Base-by-base conservation (phyloP, 78 protist genomes). In the Neovahlkampfia damariscottae region DNA sequence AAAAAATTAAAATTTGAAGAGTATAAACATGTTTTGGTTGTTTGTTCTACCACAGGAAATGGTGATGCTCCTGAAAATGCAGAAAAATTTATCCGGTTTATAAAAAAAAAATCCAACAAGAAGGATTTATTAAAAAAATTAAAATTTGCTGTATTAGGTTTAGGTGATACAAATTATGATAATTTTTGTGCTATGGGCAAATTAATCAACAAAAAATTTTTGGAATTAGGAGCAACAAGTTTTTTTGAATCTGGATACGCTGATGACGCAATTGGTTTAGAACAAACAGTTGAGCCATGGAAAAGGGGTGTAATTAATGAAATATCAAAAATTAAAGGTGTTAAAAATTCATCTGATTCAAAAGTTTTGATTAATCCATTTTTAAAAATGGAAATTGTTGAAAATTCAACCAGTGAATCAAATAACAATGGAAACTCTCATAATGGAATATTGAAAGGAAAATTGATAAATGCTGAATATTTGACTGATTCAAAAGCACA, bases 1-100 rank as follows among this genome's bases (percentile, higher is more conserved):
- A n/a, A n/a, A n/a, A n/a, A n/a, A n/a, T n/a, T n/a, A n/a, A n/a
- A n/a, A n/a, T n/a, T n/a, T n/a, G n/a, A n/a, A n/a, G n/a, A n/a
- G n/a, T n/a, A n/a, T n/a, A n/a, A n/a, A n/a, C n/a, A n/a, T n/a
- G n/a, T n/a, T n/a, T n/a, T 85, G 27, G 27, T 80, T 19, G 86
- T 86, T 27, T 10, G 41, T 27, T 74, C 82, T 34, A 82, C 86
- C 10, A 82, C 86, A 0, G 90, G 90, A 19, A 79, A 86, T 28
- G 91, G 91, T 8, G 91, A 88, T 2, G 76, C 82, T 7, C 85
- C 91, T 27, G 91, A 88, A 73, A 80, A 72, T 68, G 82, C 82
- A 10, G 28, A 39, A 28, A 30, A 68, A 68, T 72, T 88, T 50
- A 70, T 73, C 82, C 77, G 90, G 9, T 38, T 2, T 35, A 6